Evolutionary conservation across 345 rosid species (phyloP).

Genomic region (Streptanthus diversifolius): DNA sequence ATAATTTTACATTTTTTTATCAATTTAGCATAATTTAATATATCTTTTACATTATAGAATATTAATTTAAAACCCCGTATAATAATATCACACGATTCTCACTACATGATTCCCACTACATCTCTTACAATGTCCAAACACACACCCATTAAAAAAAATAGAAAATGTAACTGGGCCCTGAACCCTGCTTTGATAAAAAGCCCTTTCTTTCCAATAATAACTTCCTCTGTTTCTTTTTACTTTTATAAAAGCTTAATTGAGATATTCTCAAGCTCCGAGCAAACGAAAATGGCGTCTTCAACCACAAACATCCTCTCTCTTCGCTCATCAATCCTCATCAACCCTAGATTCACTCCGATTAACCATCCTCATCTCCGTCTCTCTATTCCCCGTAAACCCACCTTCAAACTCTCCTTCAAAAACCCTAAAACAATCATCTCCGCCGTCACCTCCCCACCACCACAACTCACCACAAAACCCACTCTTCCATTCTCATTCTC

Average conservation of each 20-base stretch:
- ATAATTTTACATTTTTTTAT: too few relatives aligned
- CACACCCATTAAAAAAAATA: too few relatives aligned
- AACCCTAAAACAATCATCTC: constrained; percentile 23
- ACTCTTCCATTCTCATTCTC: constrained; percentile 23
- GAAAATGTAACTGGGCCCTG: too few relatives aligned
- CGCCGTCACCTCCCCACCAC: constrained; percentile 29
- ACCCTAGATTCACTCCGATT: not conserved
- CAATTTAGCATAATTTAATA: too few relatives aligned
- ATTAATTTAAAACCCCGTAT: too few relatives aligned
- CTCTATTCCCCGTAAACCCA: constrained; percentile 11
- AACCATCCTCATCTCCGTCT: not conserved
- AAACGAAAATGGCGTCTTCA: constrained; percentile 28
- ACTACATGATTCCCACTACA: too few relatives aligned
- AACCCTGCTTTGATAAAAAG: too few relatives aligned
- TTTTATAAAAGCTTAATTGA: not conserved
- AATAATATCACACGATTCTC: too few relatives aligned
- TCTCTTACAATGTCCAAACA: too few relatives aligned
- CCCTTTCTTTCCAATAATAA: too few relatives aligned
- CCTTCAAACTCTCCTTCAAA: constrained; percentile 7
- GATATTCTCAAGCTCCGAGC: not conserved
- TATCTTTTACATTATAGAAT: too few relatives aligned
- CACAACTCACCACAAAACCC: not conserved
- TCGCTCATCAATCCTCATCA: constrained; percentile 3
- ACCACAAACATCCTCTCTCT: constrained; percentile 14
- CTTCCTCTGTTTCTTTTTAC: too few relatives aligned